phyloP scores from a whole-genome alignment of 257 asterid genomes.

The Lycium barbarum region DNA sequence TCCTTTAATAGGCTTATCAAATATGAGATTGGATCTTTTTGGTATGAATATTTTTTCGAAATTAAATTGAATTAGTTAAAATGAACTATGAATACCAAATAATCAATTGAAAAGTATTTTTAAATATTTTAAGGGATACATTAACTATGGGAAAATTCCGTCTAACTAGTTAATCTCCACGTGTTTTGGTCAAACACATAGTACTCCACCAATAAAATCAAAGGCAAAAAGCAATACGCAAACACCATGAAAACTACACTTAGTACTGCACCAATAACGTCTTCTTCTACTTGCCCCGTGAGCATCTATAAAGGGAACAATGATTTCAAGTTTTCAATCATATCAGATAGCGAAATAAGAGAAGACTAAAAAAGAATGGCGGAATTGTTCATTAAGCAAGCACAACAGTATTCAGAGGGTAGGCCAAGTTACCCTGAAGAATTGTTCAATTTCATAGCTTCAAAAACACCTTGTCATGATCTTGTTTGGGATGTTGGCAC shows the following conservation, averaged over 20 bases:
- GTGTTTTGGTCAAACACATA: not conserved
- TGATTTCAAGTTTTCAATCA: not conserved
- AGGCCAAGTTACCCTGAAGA: constrained; percentile 26
- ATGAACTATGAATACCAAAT: too few relatives aligned
- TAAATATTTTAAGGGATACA: too few relatives aligned
- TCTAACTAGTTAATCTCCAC: not conserved
- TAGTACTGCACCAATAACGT: not conserved
- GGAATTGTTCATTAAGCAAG: constrained; percentile 23
- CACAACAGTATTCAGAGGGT: constrained; percentile 20
- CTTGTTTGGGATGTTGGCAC: constrained; percentile 33
- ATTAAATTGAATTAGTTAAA: too few relatives aligned
- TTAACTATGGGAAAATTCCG: not conserved
- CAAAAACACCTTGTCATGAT: constrained; percentile 16
- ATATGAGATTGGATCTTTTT: too few relatives aligned
- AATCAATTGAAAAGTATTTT: too few relatives aligned
- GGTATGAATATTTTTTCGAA: not conserved
- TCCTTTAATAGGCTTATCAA: not conserved
- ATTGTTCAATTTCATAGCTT: constrained; percentile 32
- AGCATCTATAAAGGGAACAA: not conserved
- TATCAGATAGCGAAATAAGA: not conserved
- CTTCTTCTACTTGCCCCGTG: not conserved
- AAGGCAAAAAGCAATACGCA: not conserved
- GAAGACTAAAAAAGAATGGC: not conserved
- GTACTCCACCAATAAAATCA: not conserved
- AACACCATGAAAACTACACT: not conserved